Conservation (phyloP, 2,329 filamentous ascomycete genomes). For the Aspergillus aculeatus region DNA sequence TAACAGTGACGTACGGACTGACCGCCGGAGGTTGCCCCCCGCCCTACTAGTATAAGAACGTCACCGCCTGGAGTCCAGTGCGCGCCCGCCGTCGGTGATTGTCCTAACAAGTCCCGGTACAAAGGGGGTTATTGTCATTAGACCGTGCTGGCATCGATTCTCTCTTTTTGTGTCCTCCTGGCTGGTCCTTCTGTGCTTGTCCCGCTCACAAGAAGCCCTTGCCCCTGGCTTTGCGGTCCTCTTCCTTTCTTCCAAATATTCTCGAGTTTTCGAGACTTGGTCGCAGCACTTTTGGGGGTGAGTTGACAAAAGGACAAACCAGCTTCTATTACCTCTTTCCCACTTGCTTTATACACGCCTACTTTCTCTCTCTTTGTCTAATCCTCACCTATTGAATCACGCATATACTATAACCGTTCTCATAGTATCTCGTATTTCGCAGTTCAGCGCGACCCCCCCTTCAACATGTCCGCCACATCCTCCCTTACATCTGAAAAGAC, state of each 20-base stretch:
- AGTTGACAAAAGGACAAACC: background rate
- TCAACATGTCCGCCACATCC: constrained; percentile 30
- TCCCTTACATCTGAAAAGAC: constrained; percentile 51
- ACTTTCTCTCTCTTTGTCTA: background rate
- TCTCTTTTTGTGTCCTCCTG: background rate
- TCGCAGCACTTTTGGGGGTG: background rate
- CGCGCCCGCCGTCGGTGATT: constrained; percentile 8
- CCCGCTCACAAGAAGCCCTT: background rate
- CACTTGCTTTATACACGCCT: background rate
- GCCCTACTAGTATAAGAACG: constrained; percentile 11
- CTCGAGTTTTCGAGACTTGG: background rate
- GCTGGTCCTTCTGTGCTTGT: background rate
- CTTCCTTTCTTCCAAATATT: background rate
- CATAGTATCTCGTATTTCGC: background rate
- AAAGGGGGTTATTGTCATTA: background rate
- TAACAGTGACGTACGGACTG: constrained; percentile 8
- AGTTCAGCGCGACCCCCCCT: background rate
- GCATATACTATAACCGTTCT: background rate
- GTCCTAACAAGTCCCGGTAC: background rate
- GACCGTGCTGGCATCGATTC: background rate
- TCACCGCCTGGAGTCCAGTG: constrained; percentile 22
- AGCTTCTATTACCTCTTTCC: background rate
- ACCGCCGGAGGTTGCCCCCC: constrained; percentile 1
- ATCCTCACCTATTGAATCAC: constrained; percentile 1
- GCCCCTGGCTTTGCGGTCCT: background rate